Conservation (phyloP, 2,329 filamentous ascomycete species). For the Fusarium cicatricum region DNA sequence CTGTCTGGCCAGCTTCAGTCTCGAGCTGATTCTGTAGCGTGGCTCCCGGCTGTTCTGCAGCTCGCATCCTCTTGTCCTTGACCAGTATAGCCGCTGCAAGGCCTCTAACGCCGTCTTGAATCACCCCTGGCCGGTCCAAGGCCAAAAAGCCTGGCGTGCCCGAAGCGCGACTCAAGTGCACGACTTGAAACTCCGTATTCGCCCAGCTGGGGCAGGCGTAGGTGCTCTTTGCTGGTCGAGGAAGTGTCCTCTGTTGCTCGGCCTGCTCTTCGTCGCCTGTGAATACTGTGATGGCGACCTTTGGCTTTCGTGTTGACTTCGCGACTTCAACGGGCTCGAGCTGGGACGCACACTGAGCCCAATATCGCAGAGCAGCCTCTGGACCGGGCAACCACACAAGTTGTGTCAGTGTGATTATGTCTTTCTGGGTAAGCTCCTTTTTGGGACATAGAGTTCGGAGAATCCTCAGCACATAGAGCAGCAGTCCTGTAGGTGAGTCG, state of each 20-base stretch:
- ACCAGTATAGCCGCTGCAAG: conserved; percentile 52
- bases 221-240: conserved; percentile 34
- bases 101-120: conserved; percentile 52
- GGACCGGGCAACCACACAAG: conserved; percentile 73
- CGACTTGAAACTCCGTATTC: conserved; percentile 52
- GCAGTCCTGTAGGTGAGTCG: conserved; percentile 66
- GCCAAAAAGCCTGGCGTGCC: conserved; percentile 56
- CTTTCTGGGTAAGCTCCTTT: conserved; percentile 55
- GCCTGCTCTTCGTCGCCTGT: conserved; percentile 44
- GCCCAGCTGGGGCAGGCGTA: conserved; percentile 62
- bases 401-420: conserved; percentile 68
- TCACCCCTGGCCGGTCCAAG: conserved; percentile 58
- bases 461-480: conserved; percentile 62
- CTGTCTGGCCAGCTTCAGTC: conserved; percentile 26
- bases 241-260: conserved; percentile 29
- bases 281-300: conserved; percentile 59
- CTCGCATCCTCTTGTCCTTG: conserved; percentile 50
- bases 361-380: conserved; percentile 66
- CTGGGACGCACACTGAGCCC: conserved; percentile 56
- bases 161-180: conserved; percentile 50
- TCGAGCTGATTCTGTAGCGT: conserved; percentile 48
- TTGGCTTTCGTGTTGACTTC: conserved; percentile 45
- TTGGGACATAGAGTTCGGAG: conserved; percentile 53
- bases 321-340: conserved; percentile 41
- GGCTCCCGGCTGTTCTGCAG: conserved; percentile 35